Evolutionary conservation across 345 rosid species (phyloP), one percentile per base, ranked within the genome.

Genomic region (Aegle marmelos): DNA sequence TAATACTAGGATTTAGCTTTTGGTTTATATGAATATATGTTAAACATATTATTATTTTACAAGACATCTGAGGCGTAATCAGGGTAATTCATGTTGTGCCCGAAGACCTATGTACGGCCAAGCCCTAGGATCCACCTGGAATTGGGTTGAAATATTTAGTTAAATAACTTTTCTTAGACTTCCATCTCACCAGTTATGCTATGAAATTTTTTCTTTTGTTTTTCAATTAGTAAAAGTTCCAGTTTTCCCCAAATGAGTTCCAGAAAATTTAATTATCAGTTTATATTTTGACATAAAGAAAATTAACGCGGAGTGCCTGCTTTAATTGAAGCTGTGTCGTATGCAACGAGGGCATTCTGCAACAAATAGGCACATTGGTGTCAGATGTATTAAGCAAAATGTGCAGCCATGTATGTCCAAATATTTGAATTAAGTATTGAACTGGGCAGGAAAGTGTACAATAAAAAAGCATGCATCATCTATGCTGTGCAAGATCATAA

Each of bases 381-480:
- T 57, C 7, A 58, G 58, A 54, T 36, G 21, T 30, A 27, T 45
- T 36, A 36, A 36, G 54, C 77, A 25, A 28, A 74, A 62, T 48
- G 61, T 27, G 61, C 14, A 48, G 30, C 4, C 39, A 48, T 25
- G 30, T 22, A 7, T 48, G 41, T 50, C 64, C 60, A 75, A 63
- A 27, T 33, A 57, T 39, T 37, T 68, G 54, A 66, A 60, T 45
- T 31, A 54, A 74, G 30, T 31, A 65, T 68, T 57, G 73, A 76
- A 81, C 25, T 70, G 45, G 21, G 3, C 37, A n/a, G 37, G 17
- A 78, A 68, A 68, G 14, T 56, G 27, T 61, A 37, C 31, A 36
- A 53, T 3, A 45, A 56, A 56, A 64, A n/a, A 63, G 30, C 57
- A 27, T 45, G 50, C 50, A 45, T 45, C 50, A 45, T 45, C 16